Evolutionary conservation across 768 basidiomycete species (phyloP), one percentile per base, ranked within the genome.

Genomic region (Boletus patriciae): DNA sequence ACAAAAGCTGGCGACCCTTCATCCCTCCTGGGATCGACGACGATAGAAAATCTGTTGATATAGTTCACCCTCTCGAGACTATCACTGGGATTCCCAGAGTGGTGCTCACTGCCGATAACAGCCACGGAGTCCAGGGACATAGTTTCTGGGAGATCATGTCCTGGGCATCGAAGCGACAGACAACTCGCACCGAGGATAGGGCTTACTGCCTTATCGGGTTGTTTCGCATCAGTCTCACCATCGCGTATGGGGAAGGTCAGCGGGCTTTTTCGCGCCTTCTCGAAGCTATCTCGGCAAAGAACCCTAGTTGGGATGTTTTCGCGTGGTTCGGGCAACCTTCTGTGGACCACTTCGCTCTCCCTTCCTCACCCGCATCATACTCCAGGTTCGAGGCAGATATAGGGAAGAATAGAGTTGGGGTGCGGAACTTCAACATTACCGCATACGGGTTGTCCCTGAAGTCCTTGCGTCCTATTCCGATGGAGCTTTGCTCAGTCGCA

Each of bases 161-260:
- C 15, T 69, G 68, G 66, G 66, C 66, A 4, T 61, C 68, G 23
- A 55, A 36, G 33, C 54, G 68, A 46, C 47, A 46, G 23, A 69
- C 68, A 9, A 67, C 57, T 25, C 56, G 46, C 13, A 18, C 48
- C 10, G 69, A 70, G n/a, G 69, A 69, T 27, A 51, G 37, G 16
- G 64, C 69, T 6, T 69, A 68, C 46, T 64, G 53, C 25, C 55
- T 69, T 13, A 19, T 67, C 9, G 64, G 64, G 2, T 16, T 69
- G 3, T 62, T 69, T 11, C 37, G 44, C 15, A 45, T 67, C 19
- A 56, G 46, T 34, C 29, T 69, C 13, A 40, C 58, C 6, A 58
- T 70, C 29, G 23, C 57, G 3, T 69, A 69, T 31, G 68, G 68
- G 18, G 64, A 63, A 16, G 68, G 63, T 0, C 19, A 51, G 25